These are phyloP conservation scores for Brettanomyces nanus DNA, from an alignment of 805 yeast genomes.

Conservation along the genomic window DNA sequence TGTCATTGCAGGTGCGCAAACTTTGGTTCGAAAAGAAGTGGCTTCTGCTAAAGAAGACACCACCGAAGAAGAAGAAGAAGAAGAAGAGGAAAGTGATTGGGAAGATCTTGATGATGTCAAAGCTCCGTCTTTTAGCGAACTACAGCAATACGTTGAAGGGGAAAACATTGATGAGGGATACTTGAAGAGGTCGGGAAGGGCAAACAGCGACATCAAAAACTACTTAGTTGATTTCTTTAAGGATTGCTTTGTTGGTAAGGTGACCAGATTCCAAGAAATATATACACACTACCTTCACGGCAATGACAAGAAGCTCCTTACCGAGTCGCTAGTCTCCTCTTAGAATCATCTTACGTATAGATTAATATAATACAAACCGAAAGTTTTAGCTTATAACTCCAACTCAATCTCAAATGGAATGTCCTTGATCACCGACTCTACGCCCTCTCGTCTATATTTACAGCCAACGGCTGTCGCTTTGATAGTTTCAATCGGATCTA, in stretches of 20 bases:
- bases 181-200: constrained; percentile 11
- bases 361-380: not conserved
- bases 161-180: constrained; percentile 16
- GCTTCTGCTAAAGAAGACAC: not conserved
- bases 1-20: constrained; percentile 15
- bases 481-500: constrained; percentile 39
- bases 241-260: constrained; percentile 42
- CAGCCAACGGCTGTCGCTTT: constrained; percentile 31
- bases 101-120: constrained; percentile 69
- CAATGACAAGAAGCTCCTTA: constrained; percentile 43
- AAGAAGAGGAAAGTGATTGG: constrained; percentile 55
- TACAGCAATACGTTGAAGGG: constrained; percentile 47
- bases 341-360: constrained; percentile 1
- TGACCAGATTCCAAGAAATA: constrained; percentile 42
- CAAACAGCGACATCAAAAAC: constrained; percentile 25
- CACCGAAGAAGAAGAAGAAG: constrained; percentile 29
- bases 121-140: constrained; percentile 52
- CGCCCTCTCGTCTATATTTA: constrained; percentile 22
- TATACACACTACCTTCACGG: constrained; percentile 38
- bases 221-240: constrained; percentile 45
- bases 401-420: constrained; percentile 23
- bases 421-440: constrained; percentile 24
- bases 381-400: constrained; percentile 5
- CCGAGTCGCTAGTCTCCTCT: constrained; percentile 32
- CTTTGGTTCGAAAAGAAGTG: constrained; percentile 1